Evolutionary conservation across 768 basidiomycete species (phyloP), one percentile per base, ranked within the genome.

Genomic region (Atractiella rhizophila): DNA sequence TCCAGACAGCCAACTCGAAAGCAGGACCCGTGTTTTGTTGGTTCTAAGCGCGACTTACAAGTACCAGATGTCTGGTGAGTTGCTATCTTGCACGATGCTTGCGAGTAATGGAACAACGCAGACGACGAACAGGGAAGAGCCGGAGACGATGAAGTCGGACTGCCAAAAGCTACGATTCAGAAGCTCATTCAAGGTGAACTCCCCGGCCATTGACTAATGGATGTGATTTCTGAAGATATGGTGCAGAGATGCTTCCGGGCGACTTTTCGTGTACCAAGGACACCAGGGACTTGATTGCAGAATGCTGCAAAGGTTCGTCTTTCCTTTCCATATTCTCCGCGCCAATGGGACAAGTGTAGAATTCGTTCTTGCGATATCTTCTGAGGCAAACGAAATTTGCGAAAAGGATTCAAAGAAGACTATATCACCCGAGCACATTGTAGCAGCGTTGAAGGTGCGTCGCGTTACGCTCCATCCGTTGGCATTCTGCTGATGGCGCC

Each of bases 401-500:
- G 91, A 96, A 56, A 76, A 82, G 57, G 85, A 88, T 56, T 81
- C 82, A 20, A 94, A 91, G 65, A 98, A 98, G 65, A 98, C 91
- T 1, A 96, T 98, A 52, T 78, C 83, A 4, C 91, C 91, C 1
- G 91, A 98, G 52, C 91, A 98, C 56, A 85, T 96, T 32, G 76
- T 94, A 24, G 64, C 68, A 19, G 91, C 91, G 5, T 64, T 98
- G 42, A 82, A 82, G 64, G 86, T 79, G 42, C 38, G 66, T 43
- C 9, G 41, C 28, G 19, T 42, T 20, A 16, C 39, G 16, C 12
- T 15, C 27, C 12, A 5, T 9, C 11, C 6, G 24, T 40, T 42
- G 39, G 28, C 51, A 42, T 31, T 39, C 19, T 35, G 25, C 38
- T 25, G 27, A 20, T n/a, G n/a, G 21, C 28, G 31, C 26, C 26